These are phyloP conservation scores for Serpula lacrymans DNA, from an alignment of 768 basidiomycete genomes.

Conservation along the genomic window DNA sequence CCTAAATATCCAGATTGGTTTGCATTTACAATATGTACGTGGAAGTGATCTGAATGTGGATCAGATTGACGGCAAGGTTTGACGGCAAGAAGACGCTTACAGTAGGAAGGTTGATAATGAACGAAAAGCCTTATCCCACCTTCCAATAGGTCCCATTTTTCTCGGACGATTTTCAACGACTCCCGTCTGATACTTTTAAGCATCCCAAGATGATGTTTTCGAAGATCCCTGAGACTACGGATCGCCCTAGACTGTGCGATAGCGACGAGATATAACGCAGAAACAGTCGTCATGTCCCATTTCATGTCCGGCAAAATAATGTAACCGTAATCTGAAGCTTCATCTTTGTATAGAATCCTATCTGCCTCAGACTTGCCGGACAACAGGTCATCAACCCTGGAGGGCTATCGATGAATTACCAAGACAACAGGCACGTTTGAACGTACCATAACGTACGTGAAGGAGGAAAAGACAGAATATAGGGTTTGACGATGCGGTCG, in stretches of 20 bases:
- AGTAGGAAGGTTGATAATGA: slow-evolving; percentile 96
- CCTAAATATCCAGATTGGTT: slow-evolving; percentile 56
- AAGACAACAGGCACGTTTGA: background rate
- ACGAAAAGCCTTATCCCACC: slow-evolving; percentile 76
- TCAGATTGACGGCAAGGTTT: background rate
- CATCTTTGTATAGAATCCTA: slow-evolving; percentile 67
- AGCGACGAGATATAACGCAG: slow-evolving; percentile 82
- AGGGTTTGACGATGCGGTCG: slow-evolving; percentile 66
- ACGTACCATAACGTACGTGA: slow-evolving; percentile 78
- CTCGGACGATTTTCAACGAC: slow-evolving; percentile 48
- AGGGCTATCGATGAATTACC: background rate
- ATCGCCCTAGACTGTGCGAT: slow-evolving; percentile 63
- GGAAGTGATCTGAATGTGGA: slow-evolving; percentile 75
- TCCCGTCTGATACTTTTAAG: slow-evolving; percentile 61
- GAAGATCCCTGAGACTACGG: slow-evolving; percentile 73
- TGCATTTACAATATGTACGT: slow-evolving; percentile 87
- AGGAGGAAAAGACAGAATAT: slow-evolving; percentile 70
- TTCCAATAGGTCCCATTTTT: slow-evolving; percentile 61
- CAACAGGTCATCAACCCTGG: slow-evolving; percentile 85
- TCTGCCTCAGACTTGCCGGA: slow-evolving; percentile 71
- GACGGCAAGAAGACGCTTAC: slow-evolving; percentile 42
- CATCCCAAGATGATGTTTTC: slow-evolving; percentile 56
- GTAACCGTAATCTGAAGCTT: slow-evolving; percentile 60
- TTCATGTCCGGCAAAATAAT: slow-evolving; percentile 94
- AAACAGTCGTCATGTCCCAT: slow-evolving; percentile 81